phyloP scores from a whole-genome alignment of 768 basidiomycete species.

The Leccinum rimulosum region DNA sequence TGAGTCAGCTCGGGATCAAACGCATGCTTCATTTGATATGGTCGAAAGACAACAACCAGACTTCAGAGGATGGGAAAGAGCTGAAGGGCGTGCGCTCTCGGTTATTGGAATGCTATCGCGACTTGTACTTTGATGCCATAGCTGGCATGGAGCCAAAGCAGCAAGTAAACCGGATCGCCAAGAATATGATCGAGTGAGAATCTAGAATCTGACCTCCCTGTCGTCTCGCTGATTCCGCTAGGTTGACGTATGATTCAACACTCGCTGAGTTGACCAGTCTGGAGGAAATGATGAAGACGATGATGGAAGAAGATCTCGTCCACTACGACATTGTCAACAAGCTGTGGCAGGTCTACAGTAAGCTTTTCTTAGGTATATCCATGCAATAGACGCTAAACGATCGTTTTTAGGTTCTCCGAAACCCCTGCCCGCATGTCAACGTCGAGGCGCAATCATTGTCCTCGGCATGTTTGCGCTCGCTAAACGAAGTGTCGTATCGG shows the following conservation, averaged over 20 bases:
- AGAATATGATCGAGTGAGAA: slow-evolving; percentile 93
- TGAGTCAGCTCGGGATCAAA: slow-evolving; percentile 74
- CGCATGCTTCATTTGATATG: slow-evolving; percentile 97
- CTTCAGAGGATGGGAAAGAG: slow-evolving; percentile 76
- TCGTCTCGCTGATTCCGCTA: slow-evolving; percentile 30
- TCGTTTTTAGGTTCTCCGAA: slow-evolving; percentile 60
- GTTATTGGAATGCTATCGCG: slow-evolving; percentile 85
- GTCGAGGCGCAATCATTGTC: slow-evolving; percentile 93
- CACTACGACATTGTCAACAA: slow-evolving; percentile 83
- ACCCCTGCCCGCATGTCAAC: slow-evolving; percentile 75
- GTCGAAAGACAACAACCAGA: slow-evolving; percentile 86
- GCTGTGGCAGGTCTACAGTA: slow-evolving; percentile 96
- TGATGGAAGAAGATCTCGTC: slow-evolving; percentile 89
- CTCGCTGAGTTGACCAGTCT: slow-evolving; percentile 93
- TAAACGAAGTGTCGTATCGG: slow-evolving; percentile 70
- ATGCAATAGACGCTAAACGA: neutral
- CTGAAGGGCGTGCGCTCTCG: slow-evolving; percentile 85
- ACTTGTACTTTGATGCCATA: slow-evolving; percentile 83
- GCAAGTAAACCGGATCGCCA: slow-evolving; percentile 88
- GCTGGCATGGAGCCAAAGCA: slow-evolving; percentile 74
- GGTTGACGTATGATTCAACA: slow-evolving; percentile 87
- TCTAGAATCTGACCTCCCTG: neutral
- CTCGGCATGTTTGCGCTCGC: slow-evolving; percentile 96
- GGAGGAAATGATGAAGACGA: slow-evolving; percentile 94
- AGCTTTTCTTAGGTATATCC: slow-evolving; percentile 26